Evolutionary conservation across 2,329 filamentous ascomycete genomes (phyloP), one percentile per base, ranked within the genome.

Genomic region (Verticillium klebahnii): DNA sequence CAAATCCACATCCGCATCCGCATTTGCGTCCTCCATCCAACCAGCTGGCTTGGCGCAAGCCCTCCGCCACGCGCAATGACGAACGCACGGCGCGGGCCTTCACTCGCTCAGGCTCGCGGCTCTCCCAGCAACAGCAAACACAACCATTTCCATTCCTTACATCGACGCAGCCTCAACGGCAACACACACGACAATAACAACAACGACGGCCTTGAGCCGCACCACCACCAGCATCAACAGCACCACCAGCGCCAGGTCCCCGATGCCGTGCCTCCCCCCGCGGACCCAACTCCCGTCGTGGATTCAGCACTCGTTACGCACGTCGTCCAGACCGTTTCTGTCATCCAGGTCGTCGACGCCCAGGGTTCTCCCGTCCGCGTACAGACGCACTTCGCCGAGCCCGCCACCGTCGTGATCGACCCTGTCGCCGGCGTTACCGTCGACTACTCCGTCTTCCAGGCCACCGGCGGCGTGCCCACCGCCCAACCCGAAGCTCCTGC

Each of bases 251-350:
- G 70, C 63, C 65, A 71, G 68, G 60, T 63, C 61, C 61, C 45
- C 6, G 58, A 59, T 50, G 39, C n/a, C n/a, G 45, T n/a, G 19
- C 9, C 34, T 36, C 34, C 34, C 14, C 9, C 34, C 34, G 34
- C 34, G 14, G 34, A 36, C 34, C 54, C 65, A 65, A 59, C 64
- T 60, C 56, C 64, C 57, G 64, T 45, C 62, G 61, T 66, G 63
- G 60, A 62, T 45, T 25, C 61, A 23, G 40, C 59, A 60, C 72
- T 75, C 67, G 72, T 82, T 67, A 80, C 77, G 15, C 72, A 75
- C 63, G 74, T 86, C 68, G 75, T 85, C 60, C 78, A 84, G 71
- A 86, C 84, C 67, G 73, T 86, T 65, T 84, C 82, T 31, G 75
- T 86, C 69, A 71, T 86, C 61, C 79, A 85, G 66, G 68, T 82